Evolutionary conservation across 805 yeast species (phyloP), one percentile per base, ranked within the genome.

Genomic region (Yamadazyma tumulicola): DNA sequence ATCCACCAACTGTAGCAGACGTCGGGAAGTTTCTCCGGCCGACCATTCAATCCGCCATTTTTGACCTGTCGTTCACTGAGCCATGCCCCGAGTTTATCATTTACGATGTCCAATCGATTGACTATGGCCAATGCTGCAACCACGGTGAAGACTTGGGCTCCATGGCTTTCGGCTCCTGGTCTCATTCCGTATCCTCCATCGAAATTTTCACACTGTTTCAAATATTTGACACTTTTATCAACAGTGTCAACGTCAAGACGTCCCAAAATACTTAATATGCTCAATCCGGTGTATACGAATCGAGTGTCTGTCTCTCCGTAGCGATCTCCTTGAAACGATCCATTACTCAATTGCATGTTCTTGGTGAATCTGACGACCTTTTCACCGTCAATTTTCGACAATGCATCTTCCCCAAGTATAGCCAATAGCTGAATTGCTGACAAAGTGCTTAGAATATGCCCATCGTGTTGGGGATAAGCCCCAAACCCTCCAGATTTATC

Each of bases 1-100:
- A 88, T 95, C 99, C 99, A 93, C 96, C 97, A 93, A 48, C 93
- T 80, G 55, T 93, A 93, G 55, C 99, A 93, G n/a, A 86, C 96
- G 58, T 93, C 99, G 0, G 97, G 95, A 13, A 87, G 62, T 55
- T 93, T 93, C 39, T 93, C 95, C 0, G 97, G 96, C 32, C 99
- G 73, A 1, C 99, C 99, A 53, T 93, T 93, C 36, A 93, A 68
- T 0, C 99, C 99, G 5, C 99, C 99, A 5, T 75, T 70, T 18
- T 55, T 45, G 6, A 86, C 74, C 57, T 93, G 99, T 39, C 99
- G 67, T 53, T 93, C 97, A 49, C 91, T 74, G 13, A 93, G 67
- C 97, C 98, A 93, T 76, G 84, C 77, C 3, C 81, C 79, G 9
- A 85, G 65, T 30, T 73, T 56, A 14, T 44, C 17, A 9, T 47